These are phyloP conservation scores for Rhizoctonia solani DNA, from an alignment of 1,284 basidiomycete genomes.

Conservation along the genomic window DNA sequence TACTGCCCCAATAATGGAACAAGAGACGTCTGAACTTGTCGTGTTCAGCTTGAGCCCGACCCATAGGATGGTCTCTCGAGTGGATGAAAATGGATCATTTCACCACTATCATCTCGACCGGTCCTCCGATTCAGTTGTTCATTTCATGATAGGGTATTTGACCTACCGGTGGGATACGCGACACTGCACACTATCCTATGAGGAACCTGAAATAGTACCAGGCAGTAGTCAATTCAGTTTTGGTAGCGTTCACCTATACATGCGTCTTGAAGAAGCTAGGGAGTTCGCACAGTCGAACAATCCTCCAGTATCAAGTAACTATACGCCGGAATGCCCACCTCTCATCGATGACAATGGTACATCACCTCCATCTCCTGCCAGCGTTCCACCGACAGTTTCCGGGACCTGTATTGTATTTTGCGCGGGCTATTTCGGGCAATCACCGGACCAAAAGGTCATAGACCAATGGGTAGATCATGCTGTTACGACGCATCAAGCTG, in stretches of 20 bases:
- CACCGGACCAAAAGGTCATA: neutral
- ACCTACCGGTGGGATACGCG: neutral
- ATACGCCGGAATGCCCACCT: too few species aligned
- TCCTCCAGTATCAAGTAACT: too few species aligned
- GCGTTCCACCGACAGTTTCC: neutral
- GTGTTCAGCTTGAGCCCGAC: neutral
- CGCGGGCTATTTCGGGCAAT: neutral
- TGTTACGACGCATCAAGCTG: neutral
- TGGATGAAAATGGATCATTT: neutral
- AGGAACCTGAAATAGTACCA: neutral
- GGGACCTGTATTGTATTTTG: neutral
- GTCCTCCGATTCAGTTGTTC: neutral
- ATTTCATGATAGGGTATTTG: neutral
- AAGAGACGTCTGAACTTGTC: neutral
- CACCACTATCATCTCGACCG: neutral
- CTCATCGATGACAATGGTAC: neutral
- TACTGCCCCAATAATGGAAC: neutral
- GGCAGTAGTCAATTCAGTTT: neutral
- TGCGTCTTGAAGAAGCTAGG: too few species aligned
- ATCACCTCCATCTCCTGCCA: neutral
- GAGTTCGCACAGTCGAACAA: too few species aligned
- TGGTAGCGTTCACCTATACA: neutral
- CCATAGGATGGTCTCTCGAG: neutral
- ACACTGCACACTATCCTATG: neutral
- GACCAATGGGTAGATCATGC: neutral